A percentile compares a stretch with the other conserved stretches of the same genome.
phyloP scores from a whole-genome alignment of 192 early-diverging fungal species.

The Lunasporangiospora selenospora region DNA sequence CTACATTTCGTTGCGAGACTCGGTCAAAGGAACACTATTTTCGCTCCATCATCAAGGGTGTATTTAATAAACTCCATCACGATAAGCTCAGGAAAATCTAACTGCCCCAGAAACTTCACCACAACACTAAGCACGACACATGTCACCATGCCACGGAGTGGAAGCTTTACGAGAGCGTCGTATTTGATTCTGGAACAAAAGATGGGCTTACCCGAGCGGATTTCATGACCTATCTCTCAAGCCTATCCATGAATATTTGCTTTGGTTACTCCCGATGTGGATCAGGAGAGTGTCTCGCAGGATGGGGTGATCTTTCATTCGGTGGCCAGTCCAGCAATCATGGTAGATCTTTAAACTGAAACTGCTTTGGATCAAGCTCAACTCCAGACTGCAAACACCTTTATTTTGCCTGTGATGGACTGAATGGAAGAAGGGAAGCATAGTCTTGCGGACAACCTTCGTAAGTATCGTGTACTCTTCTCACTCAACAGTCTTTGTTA shows the following conservation, averaged over 20 bases:
- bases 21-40: conserved; percentile 12
- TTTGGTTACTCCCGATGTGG: conserved; percentile 6
- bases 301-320: conserved; percentile 6
- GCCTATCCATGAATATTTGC: conserved; percentile 9
- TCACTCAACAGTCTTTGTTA: conserved; percentile 13
- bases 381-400: too few relatives aligned
- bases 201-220: conserved; percentile 24
- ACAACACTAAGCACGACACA: background rate
- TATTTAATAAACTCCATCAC: conserved; percentile 13
- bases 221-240: conserved; percentile 13
- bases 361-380: too few relatives aligned
- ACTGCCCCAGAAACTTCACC: conserved; percentile 4
- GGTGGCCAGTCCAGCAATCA: conserved; percentile 18
- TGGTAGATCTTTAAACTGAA: conserved; percentile 29
- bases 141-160: conserved; percentile 26
- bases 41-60: conserved; percentile 24
- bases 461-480: too few relatives aligned
- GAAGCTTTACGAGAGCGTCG: conserved; percentile 9
- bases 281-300: background rate
- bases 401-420: too few relatives aligned
- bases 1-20: conserved; percentile 12
- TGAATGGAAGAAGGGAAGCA: too few relatives aligned
- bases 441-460: too few relatives aligned
- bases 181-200: conserved; percentile 32
- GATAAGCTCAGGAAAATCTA: conserved; percentile 4